Evolutionary conservation across 192 early-diverging fungal genomes (phyloP).

Genomic region (Phlyctochytrium arcticum): DNA sequence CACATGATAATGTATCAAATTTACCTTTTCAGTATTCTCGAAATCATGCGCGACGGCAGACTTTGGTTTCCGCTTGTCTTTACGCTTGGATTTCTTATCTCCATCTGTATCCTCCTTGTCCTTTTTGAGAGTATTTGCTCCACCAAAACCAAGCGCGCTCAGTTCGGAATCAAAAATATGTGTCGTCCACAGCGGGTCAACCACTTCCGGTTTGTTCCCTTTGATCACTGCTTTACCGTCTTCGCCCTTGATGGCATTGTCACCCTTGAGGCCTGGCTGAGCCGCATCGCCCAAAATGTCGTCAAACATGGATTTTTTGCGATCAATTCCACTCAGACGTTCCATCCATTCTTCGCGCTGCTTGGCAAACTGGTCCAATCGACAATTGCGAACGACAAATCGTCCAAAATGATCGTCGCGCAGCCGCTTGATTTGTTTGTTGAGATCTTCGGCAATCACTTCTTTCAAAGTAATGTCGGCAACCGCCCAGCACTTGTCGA

Average conservation of each 20-base stretch:
- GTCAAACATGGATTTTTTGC: conserved; percentile 74
- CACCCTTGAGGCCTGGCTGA: conserved; percentile 12
- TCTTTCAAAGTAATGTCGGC: conserved; percentile 72
- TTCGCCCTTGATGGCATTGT: not conserved
- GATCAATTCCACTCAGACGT: conserved; percentile 66
- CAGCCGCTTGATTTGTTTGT: conserved; percentile 50
- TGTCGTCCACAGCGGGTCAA: conserved; percentile 30
- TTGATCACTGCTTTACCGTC: conserved; percentile 22
- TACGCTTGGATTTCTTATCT: conserved; percentile 44
- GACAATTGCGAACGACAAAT: conserved; percentile 73
- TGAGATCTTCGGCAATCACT: conserved; percentile 67
- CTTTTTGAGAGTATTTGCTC: conserved; percentile 41
- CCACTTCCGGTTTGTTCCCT: not conserved
- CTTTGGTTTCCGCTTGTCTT: conserved; percentile 2
- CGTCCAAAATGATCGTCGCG: conserved; percentile 64
- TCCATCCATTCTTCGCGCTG: conserved; percentile 74
- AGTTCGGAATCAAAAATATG: conserved; percentile 42
- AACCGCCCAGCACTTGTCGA: conserved; percentile 73
- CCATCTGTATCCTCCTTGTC: conserved; percentile 36
- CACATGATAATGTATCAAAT: not conserved
- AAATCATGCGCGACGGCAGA: conserved; percentile 23
- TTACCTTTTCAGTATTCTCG: conserved; percentile 31
- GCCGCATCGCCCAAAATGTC: conserved; percentile 63
- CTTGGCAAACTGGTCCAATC: conserved; percentile 70
- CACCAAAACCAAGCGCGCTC: conserved; percentile 53